A percentile compares a stretch with the other conserved stretches of the same genome.
Conservation (phyloP, 352 stramenopile species). For the Pythium guiyangense region DNA sequence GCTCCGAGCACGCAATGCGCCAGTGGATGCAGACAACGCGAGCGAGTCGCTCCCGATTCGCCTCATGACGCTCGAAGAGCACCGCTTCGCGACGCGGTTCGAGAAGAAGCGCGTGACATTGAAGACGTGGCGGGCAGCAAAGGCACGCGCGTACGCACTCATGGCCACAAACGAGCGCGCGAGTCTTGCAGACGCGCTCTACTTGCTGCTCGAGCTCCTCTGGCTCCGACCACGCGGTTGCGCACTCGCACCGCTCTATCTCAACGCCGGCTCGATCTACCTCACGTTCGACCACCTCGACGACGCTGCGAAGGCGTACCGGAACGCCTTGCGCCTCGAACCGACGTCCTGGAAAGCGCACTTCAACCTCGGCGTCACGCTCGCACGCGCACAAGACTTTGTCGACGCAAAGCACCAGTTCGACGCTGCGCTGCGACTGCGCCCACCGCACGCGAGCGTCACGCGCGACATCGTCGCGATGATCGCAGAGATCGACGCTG, state of each 20-base stretch:
- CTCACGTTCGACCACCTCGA: slow-evolving; percentile 42
- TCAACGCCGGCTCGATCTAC: slow-evolving; percentile 56
- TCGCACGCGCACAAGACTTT: slow-evolving; percentile 43
- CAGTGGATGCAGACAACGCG: background rate
- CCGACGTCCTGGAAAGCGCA: slow-evolving; percentile 33
- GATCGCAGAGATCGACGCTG: slow-evolving; percentile 39
- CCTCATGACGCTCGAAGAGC: slow-evolving; percentile 53
- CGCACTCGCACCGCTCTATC: slow-evolving; percentile 28
- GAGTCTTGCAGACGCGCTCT: slow-evolving; percentile 42
- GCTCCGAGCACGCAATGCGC: background rate
- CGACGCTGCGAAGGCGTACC: slow-evolving; percentile 47
- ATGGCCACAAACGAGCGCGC: slow-evolving; percentile 25
- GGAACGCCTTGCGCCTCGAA: slow-evolving; percentile 36
- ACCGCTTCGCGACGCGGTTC: slow-evolving; percentile 47
- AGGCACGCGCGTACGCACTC: slow-evolving; percentile 23
- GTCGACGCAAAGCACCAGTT: slow-evolving; percentile 42
- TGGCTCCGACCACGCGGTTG: slow-evolving; percentile 29
- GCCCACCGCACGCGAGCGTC: slow-evolving; percentile 10
- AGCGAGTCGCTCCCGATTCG: slow-evolving; percentile 11
- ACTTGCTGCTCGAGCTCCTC: slow-evolving; percentile 52
- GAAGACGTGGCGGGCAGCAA: slow-evolving; percentile 30
- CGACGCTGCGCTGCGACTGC: slow-evolving; percentile 19
- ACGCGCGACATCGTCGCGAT: slow-evolving; percentile 22
- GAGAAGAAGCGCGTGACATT: slow-evolving; percentile 37
- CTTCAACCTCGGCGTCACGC: slow-evolving; percentile 44